Evolutionary conservation across 2,329 filamentous ascomycete genomes (phyloP).

Genomic region (Setomelanomma holmii): DNA sequence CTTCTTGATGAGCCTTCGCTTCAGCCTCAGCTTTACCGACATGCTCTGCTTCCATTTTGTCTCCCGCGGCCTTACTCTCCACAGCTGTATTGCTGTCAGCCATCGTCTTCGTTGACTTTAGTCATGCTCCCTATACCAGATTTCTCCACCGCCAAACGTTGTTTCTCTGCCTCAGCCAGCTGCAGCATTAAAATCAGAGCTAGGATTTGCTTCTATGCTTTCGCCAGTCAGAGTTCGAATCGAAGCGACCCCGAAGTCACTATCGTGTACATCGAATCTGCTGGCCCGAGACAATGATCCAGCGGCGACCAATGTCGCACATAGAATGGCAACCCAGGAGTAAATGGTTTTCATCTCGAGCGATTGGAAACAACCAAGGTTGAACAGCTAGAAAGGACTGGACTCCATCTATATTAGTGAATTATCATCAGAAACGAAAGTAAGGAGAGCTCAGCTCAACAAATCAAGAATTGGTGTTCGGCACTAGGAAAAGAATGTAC

Average conservation of each 20-base stretch:
- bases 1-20: slow-evolving; percentile 23
- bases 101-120: background rate
- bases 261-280: slow-evolving; percentile 2
- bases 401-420: slow-evolving; percentile 7
- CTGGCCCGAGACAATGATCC: slow-evolving; percentile 23
- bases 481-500: slow-evolving; percentile 27
- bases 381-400: slow-evolving; percentile 4
- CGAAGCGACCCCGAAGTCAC: slow-evolving; percentile 11
- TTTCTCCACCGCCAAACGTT: slow-evolving; percentile 9
- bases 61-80: slow-evolving; percentile 19
- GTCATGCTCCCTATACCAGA: background rate
- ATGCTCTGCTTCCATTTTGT: slow-evolving; percentile 28
- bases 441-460: slow-evolving; percentile 32
- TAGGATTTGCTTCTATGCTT: slow-evolving; percentile 10
- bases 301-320: slow-evolving; percentile 24
- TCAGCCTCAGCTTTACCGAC: slow-evolving; percentile 26
- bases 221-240: slow-evolving; percentile 21
- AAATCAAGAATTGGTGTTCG: slow-evolving; percentile 31
- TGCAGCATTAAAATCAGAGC: too few relatives aligned
- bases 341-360: slow-evolving; percentile 38
- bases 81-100: slow-evolving; percentile 1
- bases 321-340: slow-evolving; percentile 30
- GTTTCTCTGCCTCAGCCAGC: slow-evolving; percentile 8
- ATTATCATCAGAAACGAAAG: slow-evolving; percentile 12
- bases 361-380: too few relatives aligned